Base-by-base conservation (phyloP, 352 stramenopile species). In the Phytophthora parvispora region DNA sequence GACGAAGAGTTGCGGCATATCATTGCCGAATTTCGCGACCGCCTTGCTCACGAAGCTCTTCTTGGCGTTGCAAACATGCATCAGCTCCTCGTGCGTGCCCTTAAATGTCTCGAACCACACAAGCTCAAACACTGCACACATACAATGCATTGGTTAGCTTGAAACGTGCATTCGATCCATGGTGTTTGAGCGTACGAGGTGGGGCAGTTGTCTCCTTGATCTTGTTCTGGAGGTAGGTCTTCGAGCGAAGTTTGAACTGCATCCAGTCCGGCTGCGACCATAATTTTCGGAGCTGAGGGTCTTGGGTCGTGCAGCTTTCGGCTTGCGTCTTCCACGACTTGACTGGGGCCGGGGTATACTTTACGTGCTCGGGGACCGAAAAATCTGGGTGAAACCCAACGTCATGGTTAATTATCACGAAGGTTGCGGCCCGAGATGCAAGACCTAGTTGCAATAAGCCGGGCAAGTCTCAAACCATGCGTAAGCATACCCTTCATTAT, bases 81-180 rank as follows among this genome's bases (percentile, higher is more conserved):
- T 63, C 25, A 95, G 61, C 22, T 92, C 78, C 4, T 84, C 74
- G 57, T 89, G 80, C 6, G 91, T 83, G 42, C 87, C 85, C 55
- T 83, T 83, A 53, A 95, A 92, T 22, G 89, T 60, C 50, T 95
- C 87, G 38, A 95, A 91, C 87, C 87, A 95, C 29, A 94, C 80
- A 12, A 95, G 73, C 45, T 94, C 87, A 53, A 93, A 93, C 34
- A 94, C 87, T 95, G 53, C 6, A 34, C 13, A 13, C 38, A 29
- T 8, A 3, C 51, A 58, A 32, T 15, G 13, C 13, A 22, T 12
- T 48, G 3, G 15, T 59, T 25, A 59, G 52, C 4, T 22, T 40
- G 32, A 16, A 28, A 32, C 12, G 5, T 13, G 3, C 24, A 5
- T 27, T 8, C 15, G 16, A 25, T 15, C 25, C 9, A 16, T 18